Evolutionary conservation across 108 stramenopile species (phyloP), one percentile per base, ranked within the genome.

Genomic region (Nitzschia palea): DNA sequence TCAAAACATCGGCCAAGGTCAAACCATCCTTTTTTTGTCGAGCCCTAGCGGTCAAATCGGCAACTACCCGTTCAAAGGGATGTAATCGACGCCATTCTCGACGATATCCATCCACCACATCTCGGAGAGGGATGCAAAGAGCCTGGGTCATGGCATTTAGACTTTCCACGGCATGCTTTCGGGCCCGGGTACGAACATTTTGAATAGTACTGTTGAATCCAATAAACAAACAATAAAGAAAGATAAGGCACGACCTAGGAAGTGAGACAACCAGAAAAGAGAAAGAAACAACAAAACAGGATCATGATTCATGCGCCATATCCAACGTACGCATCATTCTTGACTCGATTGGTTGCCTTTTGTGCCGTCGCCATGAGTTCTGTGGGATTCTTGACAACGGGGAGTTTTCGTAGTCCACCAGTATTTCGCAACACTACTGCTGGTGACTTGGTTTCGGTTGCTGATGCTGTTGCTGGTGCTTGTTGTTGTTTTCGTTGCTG

Each of bases 1-100:
- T 62, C 58, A 91, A 59, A 18, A 91, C 63, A 14, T 52, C 53
- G 42, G 35, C 33, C 36, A 91, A 58, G 2, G 87, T 81, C 25
- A 90, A n/a, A 15, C 90, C 91, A 69, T 90, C 91, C 44, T 65
- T 78, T 60, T 93, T 92, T 61, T 86, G 75, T 23, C 88, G 72
- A 0, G 89, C 61, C 8, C 88, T 71, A 10, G 90, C 88, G 26
- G 97, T 96, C 32, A 98, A 71, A 65, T 96, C 91, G 48, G 95
- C 91, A 17, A 97, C 91, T 29, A 95, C 94, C 31, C 70, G 71
- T 78, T 98, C 97, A 57, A 98, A 98, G 6, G 97, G 97, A 81
- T 98, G 97, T 43, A 98, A 75, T 23, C 76, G 53, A 40, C 75
- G 51, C 58, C 87, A 81, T 67, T 89, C 84, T 22, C 75, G 59